Evolutionary conservation across 139 green algal genomes (phyloP).

Genomic region (Chlorella sp.): DNA sequence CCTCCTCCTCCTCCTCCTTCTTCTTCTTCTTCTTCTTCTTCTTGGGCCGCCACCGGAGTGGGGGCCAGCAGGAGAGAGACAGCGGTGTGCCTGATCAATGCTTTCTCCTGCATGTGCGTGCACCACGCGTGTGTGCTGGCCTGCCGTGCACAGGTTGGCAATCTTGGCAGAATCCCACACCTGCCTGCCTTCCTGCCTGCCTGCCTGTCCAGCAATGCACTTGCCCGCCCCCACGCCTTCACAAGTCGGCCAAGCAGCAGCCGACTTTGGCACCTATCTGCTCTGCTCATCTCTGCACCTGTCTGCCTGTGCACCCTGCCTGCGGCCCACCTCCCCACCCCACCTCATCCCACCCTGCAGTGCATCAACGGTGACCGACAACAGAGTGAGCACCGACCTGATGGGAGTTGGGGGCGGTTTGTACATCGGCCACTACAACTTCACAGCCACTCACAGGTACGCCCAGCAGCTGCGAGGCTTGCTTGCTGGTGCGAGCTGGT

Average conservation of each 20-base stretch:
- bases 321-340: too few species aligned
- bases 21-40: too few species aligned
- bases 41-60: too few species aligned
- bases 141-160: too few species aligned
- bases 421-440: constrained; percentile 21
- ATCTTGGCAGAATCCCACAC: too few species aligned
- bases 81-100: too few species aligned
- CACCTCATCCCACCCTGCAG: constrained; percentile 4
- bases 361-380: neutral
- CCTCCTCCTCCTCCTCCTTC: neutral
- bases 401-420: constrained; percentile 30
- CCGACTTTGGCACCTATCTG: neutral
- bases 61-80: too few species aligned
- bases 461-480: neutral
- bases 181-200: too few species aligned
- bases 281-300: neutral
- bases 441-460: neutral
- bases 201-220: too few species aligned
- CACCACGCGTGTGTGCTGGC: too few species aligned
- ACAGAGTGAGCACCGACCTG: neutral
- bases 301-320: neutral
- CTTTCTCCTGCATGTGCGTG: too few species aligned
- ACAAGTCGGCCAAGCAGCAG: neutral
- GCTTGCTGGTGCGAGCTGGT: neutral
- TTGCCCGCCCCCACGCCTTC: neutral